Percentiles rank a stretch among this genome's conserved stretches.
These are phyloP conservation scores for Chenopodium album DNA, from an alignment of 148 eudicot genomes.

Conservation along the genomic window DNA sequence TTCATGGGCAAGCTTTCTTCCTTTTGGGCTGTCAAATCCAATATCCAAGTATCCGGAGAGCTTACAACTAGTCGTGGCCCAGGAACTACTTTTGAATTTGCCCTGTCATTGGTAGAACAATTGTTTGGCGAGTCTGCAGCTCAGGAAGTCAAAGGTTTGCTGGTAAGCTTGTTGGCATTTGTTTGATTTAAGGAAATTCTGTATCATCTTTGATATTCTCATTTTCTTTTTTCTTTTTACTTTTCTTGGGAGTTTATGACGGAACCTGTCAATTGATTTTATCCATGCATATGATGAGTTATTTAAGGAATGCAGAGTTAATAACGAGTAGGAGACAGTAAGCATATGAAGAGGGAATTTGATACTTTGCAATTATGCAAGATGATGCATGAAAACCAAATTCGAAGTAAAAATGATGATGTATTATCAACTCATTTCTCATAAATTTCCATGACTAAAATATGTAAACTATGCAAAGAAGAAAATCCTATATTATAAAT, in stretches of 20 bases:
- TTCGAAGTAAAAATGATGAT: background rate
- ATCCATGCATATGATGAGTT: background rate
- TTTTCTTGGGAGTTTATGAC: background rate
- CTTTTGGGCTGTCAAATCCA: conserved; percentile 80
- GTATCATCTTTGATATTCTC: background rate
- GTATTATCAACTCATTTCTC: background rate
- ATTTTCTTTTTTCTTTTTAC: background rate
- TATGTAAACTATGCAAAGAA: background rate
- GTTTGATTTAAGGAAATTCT: background rate
- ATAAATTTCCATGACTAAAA: background rate
- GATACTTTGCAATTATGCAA: too few relatives aligned
- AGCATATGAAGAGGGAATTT: background rate
- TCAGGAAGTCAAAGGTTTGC: conserved; percentile 44
- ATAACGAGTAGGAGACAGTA: background rate
- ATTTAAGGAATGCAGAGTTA: background rate
- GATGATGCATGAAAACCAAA: too few relatives aligned
- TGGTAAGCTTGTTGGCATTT: conserved; percentile 50
- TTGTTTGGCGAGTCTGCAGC: conserved; percentile 69
- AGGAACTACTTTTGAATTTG: conserved; percentile 82
- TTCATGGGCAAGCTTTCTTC: conserved; percentile 74
- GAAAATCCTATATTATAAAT: background rate
- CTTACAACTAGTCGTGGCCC: conserved; percentile 98
- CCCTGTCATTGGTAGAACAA: conserved; percentile 70
- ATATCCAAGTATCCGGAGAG: conserved; percentile 76
- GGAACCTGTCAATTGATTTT: background rate